Conservation (phyloP, 2,329 filamentous ascomycete genomes). For the Ramichloridium luteum region DNA sequence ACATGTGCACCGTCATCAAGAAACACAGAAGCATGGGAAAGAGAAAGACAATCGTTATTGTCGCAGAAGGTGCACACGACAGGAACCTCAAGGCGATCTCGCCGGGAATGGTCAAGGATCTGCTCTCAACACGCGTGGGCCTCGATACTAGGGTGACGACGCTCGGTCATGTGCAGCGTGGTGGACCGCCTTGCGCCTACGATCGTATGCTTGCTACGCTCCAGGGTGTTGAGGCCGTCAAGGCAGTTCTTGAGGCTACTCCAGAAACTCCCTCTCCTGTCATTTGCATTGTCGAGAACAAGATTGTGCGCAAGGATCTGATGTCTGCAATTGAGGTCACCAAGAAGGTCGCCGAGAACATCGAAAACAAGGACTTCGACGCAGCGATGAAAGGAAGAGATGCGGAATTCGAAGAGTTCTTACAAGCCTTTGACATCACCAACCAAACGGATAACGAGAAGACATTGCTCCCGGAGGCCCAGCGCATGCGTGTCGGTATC, state of each 20-base stretch:
- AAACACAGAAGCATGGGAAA: conserved; percentile 82
- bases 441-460: conserved; percentile 67
- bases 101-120: conserved; percentile 68
- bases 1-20: conserved; percentile 68
- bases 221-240: conserved; percentile 88
- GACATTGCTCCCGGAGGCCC: conserved; percentile 54
- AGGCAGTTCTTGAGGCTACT: conserved; percentile 76
- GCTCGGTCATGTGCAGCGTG: conserved; percentile 92
- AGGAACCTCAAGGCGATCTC: conserved; percentile 72
- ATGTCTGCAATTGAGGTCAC: conserved; percentile 83
- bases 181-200: conserved; percentile 83
- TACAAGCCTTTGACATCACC: conserved; percentile 79
- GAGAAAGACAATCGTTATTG: conserved; percentile 94
- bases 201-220: conserved; percentile 87
- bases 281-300: conserved; percentile 95
- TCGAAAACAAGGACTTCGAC: conserved; percentile 74
- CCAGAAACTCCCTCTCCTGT: conserved; percentile 85
- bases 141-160: conserved; percentile 92
- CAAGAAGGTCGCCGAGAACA: conserved; percentile 69
- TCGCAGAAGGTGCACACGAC: conserved; percentile 90
- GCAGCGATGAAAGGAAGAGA: conserved; percentile 80
- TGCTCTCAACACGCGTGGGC: conserved; percentile 68
- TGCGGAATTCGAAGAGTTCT: conserved; percentile 87
- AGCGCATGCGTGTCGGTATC: conserved; percentile 88
- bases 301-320: conserved; percentile 81